Conservation (phyloP, 2,329 filamentous ascomycete species). For the Aspergillus arachidicola region DNA sequence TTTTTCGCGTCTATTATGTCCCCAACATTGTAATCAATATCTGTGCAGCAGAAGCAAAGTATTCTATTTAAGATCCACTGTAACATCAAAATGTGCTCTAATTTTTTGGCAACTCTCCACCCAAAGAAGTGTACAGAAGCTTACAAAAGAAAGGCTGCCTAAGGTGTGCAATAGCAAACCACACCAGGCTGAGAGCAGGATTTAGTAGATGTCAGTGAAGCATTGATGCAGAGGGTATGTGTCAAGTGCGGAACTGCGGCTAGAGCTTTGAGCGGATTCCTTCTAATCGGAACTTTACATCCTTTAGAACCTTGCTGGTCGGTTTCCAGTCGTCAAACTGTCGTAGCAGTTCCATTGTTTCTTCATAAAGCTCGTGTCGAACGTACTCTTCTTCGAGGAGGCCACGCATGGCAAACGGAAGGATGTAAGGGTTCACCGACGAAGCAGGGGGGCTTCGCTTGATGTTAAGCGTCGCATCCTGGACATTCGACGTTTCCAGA, state of each 20-base stretch:
- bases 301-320: slow-evolving; percentile 83
- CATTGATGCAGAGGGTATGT: neutral
- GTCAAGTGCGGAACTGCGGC: neutral
- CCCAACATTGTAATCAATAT: neutral
- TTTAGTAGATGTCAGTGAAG: neutral
- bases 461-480: slow-evolving; percentile 53
- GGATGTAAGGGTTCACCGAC: slow-evolving; percentile 76
- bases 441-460: slow-evolving; percentile 49
- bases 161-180: neutral
- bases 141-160: neutral
- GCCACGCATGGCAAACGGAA: slow-evolving; percentile 95
- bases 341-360: slow-evolving; percentile 76
- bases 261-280: slow-evolving; percentile 82
- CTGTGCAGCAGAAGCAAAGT: slow-evolving; percentile 5
- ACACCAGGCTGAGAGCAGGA: neutral
- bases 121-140: neutral
- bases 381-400: slow-evolving; percentile 90
- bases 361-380: slow-evolving; percentile 73
- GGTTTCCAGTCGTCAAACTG: slow-evolving; percentile 96
- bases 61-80: neutral
- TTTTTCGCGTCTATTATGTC: neutral
- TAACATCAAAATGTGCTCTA: neutral
- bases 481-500: slow-evolving; percentile 67
- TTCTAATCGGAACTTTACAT: slow-evolving; percentile 93
- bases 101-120: neutral